phyloP scores from a whole-genome alignment of 176 grass and related monocot species.

The Bromus sterilis region DNA sequence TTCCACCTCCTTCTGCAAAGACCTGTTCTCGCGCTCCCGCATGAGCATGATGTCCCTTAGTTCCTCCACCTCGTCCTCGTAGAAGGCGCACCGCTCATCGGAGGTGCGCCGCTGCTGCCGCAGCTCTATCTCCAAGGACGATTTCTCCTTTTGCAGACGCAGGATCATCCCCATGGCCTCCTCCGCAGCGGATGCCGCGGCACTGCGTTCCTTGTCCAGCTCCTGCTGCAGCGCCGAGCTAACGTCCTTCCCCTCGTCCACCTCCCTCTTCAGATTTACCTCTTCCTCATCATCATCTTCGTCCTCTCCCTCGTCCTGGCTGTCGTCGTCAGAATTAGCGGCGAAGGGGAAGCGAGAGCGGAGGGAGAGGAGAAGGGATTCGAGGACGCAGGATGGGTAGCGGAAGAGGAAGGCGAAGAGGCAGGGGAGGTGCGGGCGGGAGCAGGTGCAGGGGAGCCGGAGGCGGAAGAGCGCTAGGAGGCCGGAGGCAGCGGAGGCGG shows the following conservation, averaged over 20 bases:
- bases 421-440: slow-evolving; percentile 29
- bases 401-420: slow-evolving; percentile 16
- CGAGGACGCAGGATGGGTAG: slow-evolving; percentile 21
- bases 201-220: slow-evolving; percentile 83
- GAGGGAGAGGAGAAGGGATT: slow-evolving; percentile 25
- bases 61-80: slow-evolving; percentile 76
- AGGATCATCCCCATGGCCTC: slow-evolving; percentile 99
- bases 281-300: not conserved
- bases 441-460: slow-evolving; percentile 49
- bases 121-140: slow-evolving; percentile 60
- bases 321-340: not conserved
- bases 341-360: slow-evolving; percentile 42
- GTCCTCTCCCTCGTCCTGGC: not conserved
- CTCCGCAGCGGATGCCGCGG: slow-evolving; percentile 64
- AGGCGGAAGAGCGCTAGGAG: slow-evolving; percentile 23
- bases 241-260: slow-evolving; percentile 28
- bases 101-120: slow-evolving; percentile 59
- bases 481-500: not conserved
- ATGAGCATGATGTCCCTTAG: slow-evolving; percentile 75
- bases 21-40: slow-evolving; percentile 55
- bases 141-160: slow-evolving; percentile 90
- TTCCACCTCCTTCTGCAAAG: slow-evolving; percentile 65
- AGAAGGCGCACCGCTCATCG: slow-evolving; percentile 64
- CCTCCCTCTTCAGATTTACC: slow-evolving; percentile 17
- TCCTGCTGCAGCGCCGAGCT: slow-evolving; percentile 45